A percentile compares a stretch with the other conserved stretches of the same genome.
phyloP scores from a whole-genome alignment of 345 rosid genomes.

The Tarenaya hassleriana region DNA sequence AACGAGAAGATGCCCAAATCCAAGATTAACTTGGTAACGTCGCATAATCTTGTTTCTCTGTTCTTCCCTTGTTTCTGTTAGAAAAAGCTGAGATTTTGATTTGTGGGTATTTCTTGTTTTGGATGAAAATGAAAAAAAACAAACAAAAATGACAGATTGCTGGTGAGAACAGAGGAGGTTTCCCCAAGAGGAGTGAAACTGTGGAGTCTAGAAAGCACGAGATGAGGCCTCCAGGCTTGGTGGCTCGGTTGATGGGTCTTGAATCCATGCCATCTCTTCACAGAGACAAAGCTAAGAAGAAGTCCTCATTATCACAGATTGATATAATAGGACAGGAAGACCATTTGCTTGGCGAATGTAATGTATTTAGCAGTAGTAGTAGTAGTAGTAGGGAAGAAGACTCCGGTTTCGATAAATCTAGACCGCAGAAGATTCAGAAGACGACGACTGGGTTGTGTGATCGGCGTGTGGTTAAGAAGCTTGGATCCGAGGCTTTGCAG shows the following conservation, averaged over 20 bases:
- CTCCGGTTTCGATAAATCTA: conserved; percentile 30
- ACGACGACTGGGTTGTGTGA: conserved; percentile 42
- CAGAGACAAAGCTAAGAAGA: conserved; percentile 52
- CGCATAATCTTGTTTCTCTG: not conserved
- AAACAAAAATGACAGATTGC: conserved; percentile 61
- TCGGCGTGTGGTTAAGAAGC: conserved; percentile 51
- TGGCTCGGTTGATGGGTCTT: conserved; percentile 96
- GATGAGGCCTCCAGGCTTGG: conserved; percentile 68
- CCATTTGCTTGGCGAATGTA: conserved; percentile 7
- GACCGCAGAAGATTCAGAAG: conserved; percentile 91
- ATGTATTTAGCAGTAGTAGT: conserved; percentile 17
- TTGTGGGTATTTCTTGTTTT: not conserved
- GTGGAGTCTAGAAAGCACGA: conserved; percentile 45
- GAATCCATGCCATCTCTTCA: conserved; percentile 64
- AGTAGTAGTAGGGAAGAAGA: conserved; percentile 23
- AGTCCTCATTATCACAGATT: conserved; percentile 19
- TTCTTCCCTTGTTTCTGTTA: conserved; percentile 4
- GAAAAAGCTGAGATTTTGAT: not conserved
- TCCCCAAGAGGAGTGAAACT: conserved; percentile 39
- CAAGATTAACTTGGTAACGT: conserved; percentile 55
- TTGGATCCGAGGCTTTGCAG: conserved; percentile 78
- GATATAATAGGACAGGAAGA: conserved; percentile 28
- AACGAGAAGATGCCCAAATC: conserved; percentile 88
- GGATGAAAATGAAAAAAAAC: conserved; percentile 1
- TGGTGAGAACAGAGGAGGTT: conserved; percentile 72